Base-by-base conservation (phyloP, 148 eudicot species). In the Dianthus caryophyllus region DNA sequence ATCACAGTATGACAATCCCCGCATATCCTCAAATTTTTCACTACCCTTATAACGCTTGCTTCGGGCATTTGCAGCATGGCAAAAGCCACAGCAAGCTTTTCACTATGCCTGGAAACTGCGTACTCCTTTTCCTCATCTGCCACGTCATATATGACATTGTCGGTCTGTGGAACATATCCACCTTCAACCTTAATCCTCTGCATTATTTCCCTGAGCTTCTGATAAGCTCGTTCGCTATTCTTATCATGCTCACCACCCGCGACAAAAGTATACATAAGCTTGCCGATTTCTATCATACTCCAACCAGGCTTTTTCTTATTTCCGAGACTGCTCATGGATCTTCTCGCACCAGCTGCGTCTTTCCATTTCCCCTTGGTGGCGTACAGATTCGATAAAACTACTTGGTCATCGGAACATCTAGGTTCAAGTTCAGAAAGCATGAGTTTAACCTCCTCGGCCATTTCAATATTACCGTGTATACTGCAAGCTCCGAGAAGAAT, bases 401-500 rank as follows among this genome's bases (percentile, higher is more conserved):
- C 75, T 60, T 81, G 85, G 61, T 85, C 93, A 10, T 84, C 79
- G 3, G 79, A 77, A 76, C 81, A 77, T 33, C 62, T 50, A 52
- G 89, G 87, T 17, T 87, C 89, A 15, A 81, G 64, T 62, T 85
- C 84, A 12, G 77, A 65, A 9, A 87, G 79, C 68, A 68, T 83
- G 26, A 66, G 52, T 63, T 75, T 79, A 36, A 81, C 85, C 29
- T 74, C 38, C 72, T 83, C 84, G 0, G 89, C 87, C 39, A 87
- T 56, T 57, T 79, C 67, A 41, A 78, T 56, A 50, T 84, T 67
- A 27, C 85, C 82, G 65, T 78, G 79, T 59, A 84, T 64, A 74
- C 81, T 79, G n/a, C 93, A 87, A 16, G 89, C 93, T 5, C 93
- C 89, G 25, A 84, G 80, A 57, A 87, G 89, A 53, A 84, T 83